Evolutionary conservation across 2,329 filamentous ascomycete genomes (phyloP), one percentile per base, ranked within the genome.

Genomic region (Rhynchosporium graminicola): DNA sequence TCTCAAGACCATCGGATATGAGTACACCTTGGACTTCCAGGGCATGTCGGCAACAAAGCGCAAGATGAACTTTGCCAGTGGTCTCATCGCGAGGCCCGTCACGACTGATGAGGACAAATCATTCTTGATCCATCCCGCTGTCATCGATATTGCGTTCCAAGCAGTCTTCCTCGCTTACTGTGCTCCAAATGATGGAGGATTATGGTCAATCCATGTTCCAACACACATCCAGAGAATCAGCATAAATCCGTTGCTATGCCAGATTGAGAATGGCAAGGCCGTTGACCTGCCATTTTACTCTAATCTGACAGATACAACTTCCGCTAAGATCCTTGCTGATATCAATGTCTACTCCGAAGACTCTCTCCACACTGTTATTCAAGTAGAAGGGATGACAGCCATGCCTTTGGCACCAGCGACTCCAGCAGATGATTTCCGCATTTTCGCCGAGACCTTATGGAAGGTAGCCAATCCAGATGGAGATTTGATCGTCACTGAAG

Each of bases 71-170:
- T 28, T 38, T 3, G 63, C 68, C 38, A 48, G 58, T 33, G 63
- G 51, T 45, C 20, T 50, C 52, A 50, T 57, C 42, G 45, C 28
- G 3, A 29, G 28, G 15, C 31, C 42, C 1, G 0, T 3, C 0
- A 46, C 12, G 3, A 33, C 28, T 15, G 33, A 46, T 1, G 47
- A 57, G 10, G 29, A 33, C 0, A 54, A 40, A 36, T 26, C 36
- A 38, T 42, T 65, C 6, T 33, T 67, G 42, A 77, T 87, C 28
- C 84, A 87, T 64, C 84, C 84, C 0, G 79, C 81, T 2, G 83
- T 81, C 0, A 74, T 87, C 12, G 84, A 87, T 64, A 74, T 79
- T 2, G 80, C 85, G 71, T 79, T 87, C 29, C 84, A 87, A 60
- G 78, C 78, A 0, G 77, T 78, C 0, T 74, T 85, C 8, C 52